Conservation (phyloP, 257 asterid genomes). For the Ophiorrhiza pumila region DNA sequence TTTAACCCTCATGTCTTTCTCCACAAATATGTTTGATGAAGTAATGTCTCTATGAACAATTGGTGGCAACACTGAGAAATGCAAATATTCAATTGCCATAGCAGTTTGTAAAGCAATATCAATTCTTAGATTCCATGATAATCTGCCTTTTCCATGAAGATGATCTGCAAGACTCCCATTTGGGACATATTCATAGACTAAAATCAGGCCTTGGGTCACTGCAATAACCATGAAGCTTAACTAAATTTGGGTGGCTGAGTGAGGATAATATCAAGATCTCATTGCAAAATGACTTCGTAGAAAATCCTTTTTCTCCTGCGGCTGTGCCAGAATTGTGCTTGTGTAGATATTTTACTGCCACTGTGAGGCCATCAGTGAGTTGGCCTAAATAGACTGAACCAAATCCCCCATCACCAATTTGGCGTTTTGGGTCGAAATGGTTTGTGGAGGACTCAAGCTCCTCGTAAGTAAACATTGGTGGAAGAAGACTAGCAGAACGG, state of each 20-base stretch:
- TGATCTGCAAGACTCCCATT: conserved; percentile 93
- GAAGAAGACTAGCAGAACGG: conserved; percentile 76
- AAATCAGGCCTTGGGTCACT: conserved; percentile 86
- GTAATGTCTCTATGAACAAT: conserved; percentile 89
- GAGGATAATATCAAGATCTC: conserved; percentile 86
- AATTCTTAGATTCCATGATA: conserved; percentile 67
- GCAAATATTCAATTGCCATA: conserved; percentile 76
- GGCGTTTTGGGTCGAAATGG: conserved; percentile 69
- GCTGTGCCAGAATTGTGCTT: conserved; percentile 42
- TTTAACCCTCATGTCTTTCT: conserved; percentile 77
- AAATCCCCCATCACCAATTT: conserved; percentile 92
- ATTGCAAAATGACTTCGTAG: conserved; percentile 80
- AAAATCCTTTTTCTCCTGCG: conserved; percentile 44
- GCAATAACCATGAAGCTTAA: conserved; percentile 89
- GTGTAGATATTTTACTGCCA: conserved; percentile 95
- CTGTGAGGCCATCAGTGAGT: conserved; percentile 58
- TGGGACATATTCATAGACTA: conserved; percentile 83
- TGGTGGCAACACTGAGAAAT: conserved; percentile 75
- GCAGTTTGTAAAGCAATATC: conserved; percentile 80
- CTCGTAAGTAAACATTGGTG: conserved; percentile 84
- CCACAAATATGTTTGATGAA: conserved; percentile 77
- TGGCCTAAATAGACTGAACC: conserved; percentile 89
- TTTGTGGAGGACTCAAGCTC: conserved; percentile 79
- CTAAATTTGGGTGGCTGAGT: conserved; percentile 72
- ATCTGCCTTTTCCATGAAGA: conserved; percentile 62